Evolutionary conservation across 768 basidiomycete species (phyloP).

Genomic region (Tephrocybe rancida): DNA sequence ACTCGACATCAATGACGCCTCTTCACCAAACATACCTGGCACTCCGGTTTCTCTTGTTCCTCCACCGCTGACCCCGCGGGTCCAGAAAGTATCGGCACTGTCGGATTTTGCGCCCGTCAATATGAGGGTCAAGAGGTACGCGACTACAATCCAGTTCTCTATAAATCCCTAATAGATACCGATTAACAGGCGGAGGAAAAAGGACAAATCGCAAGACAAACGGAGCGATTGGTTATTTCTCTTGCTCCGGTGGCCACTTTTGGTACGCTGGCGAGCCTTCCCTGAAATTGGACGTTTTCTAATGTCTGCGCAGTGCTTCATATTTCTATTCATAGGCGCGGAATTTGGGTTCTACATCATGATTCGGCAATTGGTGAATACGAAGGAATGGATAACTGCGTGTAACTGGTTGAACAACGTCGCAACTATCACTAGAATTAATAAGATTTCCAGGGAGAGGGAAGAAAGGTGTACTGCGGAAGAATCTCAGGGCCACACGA

Average conservation of each 20-base stretch:
- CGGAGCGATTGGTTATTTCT: constrained; percentile 76
- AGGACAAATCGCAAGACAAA: constrained; percentile 48
- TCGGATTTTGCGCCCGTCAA: constrained; percentile 93
- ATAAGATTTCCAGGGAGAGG: constrained; percentile 68
- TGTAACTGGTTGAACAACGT: constrained; percentile 48
- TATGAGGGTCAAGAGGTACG: constrained; percentile 75
- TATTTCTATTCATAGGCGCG: constrained; percentile 79
- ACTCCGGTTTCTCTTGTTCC: constrained; percentile 31
- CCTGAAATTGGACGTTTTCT: background rate
- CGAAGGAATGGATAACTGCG: constrained; percentile 90
- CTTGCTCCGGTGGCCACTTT: constrained; percentile 83
- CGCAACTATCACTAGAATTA: background rate
- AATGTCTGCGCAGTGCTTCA: constrained; percentile 83
- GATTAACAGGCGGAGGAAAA: constrained; percentile 32
- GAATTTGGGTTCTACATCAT: constrained; percentile 89
- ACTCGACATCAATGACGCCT: constrained; percentile 34
- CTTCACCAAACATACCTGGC: constrained; percentile 42
- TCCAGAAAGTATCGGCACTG: constrained; percentile 80
- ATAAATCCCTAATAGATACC: background rate
- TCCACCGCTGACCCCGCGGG: constrained; percentile 36
- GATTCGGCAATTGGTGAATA: constrained; percentile 90
- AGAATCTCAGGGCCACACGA: constrained; percentile 70
- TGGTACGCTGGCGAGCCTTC: constrained; percentile 47
- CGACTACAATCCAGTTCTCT: background rate
- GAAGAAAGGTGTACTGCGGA: constrained; percentile 75